A percentile compares a stretch with the other conserved stretches of the same genome.
phyloP scores from a whole-genome alignment of 495 filamentous ascomycete species.

The Penicillium ucsense region DNA sequence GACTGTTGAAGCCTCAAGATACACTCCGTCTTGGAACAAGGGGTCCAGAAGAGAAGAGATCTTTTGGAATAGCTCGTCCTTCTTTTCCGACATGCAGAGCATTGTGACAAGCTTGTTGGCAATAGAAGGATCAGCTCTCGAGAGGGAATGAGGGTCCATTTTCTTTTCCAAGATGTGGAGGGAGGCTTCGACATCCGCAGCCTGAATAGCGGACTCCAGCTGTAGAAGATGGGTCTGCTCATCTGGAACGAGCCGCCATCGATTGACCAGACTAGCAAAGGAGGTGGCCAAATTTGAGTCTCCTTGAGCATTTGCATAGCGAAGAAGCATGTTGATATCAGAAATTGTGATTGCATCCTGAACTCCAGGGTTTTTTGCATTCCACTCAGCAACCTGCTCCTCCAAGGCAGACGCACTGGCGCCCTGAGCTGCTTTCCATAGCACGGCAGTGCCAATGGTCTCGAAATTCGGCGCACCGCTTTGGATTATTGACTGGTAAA shows the following conservation, averaged over 20 bases:
- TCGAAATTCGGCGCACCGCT: slow-evolving; percentile 40
- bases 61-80: slow-evolving; percentile 47
- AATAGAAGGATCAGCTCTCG: slow-evolving; percentile 49
- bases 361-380: slow-evolving; percentile 27
- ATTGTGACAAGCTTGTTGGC: slow-evolving; percentile 70
- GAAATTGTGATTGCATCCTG: slow-evolving; percentile 47
- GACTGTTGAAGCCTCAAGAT: slow-evolving; percentile 62
- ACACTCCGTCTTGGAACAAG: slow-evolving; percentile 58
- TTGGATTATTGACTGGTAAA: slow-evolving; percentile 51
- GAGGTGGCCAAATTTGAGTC: slow-evolving; percentile 64
- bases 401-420: slow-evolving; percentile 61
- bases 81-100: slow-evolving; percentile 47
- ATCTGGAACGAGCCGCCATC: slow-evolving; percentile 54
- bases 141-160: slow-evolving; percentile 38
- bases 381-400: slow-evolving; percentile 48
- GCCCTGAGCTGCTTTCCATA: slow-evolving; percentile 66
- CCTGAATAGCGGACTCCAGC: slow-evolving; percentile 62
- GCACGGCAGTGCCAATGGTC: slow-evolving; percentile 58
- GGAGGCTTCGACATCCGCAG: slow-evolving; percentile 58
- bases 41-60: slow-evolving; percentile 68
- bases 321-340: slow-evolving; percentile 68
- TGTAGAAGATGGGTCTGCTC: slow-evolving; percentile 60
- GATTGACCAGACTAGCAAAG: slow-evolving; percentile 54
- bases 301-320: slow-evolving; percentile 55
- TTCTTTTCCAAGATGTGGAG: slow-evolving; percentile 52